Evolutionary conservation across 306 rosid species (phyloP).

Genomic region (Betula pendula): DNA sequence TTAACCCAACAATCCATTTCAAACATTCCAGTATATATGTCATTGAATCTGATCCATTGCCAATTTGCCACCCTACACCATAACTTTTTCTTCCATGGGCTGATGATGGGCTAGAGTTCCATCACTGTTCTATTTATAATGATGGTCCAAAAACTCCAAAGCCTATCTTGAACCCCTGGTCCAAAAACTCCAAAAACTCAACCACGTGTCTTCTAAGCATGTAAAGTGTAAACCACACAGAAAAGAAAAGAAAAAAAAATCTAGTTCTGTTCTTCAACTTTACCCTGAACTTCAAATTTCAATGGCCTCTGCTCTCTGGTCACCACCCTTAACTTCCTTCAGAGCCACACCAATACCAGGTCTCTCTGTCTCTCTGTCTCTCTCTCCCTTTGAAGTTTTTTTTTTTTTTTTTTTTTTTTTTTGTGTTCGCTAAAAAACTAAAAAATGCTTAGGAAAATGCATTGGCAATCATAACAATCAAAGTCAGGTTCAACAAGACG

Average conservation of each 20-base stretch:
- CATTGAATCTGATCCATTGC: too few species aligned
- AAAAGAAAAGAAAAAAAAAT: background rate
- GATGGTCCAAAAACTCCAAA: background rate
- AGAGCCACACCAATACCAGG: slow-evolving; percentile 42
- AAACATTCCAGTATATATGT: too few species aligned
- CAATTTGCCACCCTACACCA: too few species aligned
- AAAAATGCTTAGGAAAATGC: slow-evolving; percentile 18
- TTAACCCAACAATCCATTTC: too few species aligned
- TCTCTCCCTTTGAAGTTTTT: background rate
- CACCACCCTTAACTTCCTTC: slow-evolving; percentile 31
- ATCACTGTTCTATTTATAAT: too few species aligned
- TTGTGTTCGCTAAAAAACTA: too few species aligned
- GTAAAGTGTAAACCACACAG: background rate
- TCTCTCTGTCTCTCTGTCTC: slow-evolving; percentile 11
- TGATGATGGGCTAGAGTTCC: too few species aligned
- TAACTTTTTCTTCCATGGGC: too few species aligned
- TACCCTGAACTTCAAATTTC: too few species aligned
- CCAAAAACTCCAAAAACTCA: background rate
- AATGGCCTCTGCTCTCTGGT: slow-evolving; percentile 52
- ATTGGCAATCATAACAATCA: slow-evolving; percentile 14
- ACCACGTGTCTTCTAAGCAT: background rate
- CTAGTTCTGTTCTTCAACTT: background rate
- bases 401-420: too few species aligned
- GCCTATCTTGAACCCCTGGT: background rate
- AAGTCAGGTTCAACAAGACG: slow-evolving; percentile 28